Evolutionary conservation across 345 rosid species (phyloP).

Genomic region (Boechera retrofracta): DNA sequence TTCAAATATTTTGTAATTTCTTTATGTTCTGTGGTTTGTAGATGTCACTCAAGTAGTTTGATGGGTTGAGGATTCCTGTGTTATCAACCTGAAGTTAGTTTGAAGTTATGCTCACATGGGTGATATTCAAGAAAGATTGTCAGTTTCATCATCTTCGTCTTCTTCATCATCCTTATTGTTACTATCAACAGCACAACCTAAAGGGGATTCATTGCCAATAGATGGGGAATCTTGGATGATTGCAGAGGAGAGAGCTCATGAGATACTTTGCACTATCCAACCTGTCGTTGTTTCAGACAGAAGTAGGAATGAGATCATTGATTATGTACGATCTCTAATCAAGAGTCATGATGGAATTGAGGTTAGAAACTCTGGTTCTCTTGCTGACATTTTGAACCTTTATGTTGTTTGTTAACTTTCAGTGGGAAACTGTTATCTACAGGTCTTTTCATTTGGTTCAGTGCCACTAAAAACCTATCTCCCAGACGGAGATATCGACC

Average conservation of each 20-base stretch:
- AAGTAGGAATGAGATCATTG: slow-evolving; percentile 65
- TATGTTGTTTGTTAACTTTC: slow-evolving; percentile 8
- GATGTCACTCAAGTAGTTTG: slow-evolving; percentile 32
- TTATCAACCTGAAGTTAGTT: slow-evolving; percentile 39
- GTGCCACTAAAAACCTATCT: slow-evolving; percentile 88
- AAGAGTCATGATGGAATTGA: slow-evolving; percentile 61
- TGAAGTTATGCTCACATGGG: slow-evolving; percentile 58
- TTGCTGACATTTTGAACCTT: slow-evolving; percentile 6
- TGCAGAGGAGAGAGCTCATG: slow-evolving; percentile 78
- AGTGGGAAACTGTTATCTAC: neutral
- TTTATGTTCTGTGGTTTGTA: slow-evolving; percentile 15
- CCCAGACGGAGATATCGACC: slow-evolving; percentile 95
- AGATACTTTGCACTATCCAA: slow-evolving; percentile 71
- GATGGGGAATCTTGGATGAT: slow-evolving; percentile 66
- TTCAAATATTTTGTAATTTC: neutral
- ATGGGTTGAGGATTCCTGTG: slow-evolving; percentile 20
- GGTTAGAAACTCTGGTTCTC: slow-evolving; percentile 51
- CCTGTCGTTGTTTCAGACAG: slow-evolving; percentile 69
- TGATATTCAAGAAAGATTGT: slow-evolving; percentile 55
- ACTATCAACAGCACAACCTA: slow-evolving; percentile 44
- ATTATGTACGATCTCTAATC: slow-evolving; percentile 60
- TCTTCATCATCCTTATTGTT: slow-evolving; percentile 51
- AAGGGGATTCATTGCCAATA: slow-evolving; percentile 49
- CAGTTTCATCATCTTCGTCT: slow-evolving; percentile 53
- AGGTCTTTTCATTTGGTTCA: slow-evolving; percentile 82